These are phyloP conservation scores for Elsinoe necatrix DNA, from an alignment of 2,329 filamentous ascomycete species.

Conservation along the genomic window DNA sequence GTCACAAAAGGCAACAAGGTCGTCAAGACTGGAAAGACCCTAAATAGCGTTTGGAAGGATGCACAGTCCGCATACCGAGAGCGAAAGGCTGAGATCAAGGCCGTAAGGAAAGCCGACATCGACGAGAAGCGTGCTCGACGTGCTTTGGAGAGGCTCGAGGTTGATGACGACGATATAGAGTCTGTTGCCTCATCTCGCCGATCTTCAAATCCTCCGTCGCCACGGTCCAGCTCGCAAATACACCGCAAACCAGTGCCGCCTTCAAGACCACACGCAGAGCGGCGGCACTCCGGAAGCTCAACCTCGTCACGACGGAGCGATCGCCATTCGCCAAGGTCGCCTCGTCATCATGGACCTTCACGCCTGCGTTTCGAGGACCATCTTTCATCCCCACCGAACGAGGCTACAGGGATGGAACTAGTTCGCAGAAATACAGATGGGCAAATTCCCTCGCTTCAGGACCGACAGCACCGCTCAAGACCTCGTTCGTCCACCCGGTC, in stretches of 20 bases:
- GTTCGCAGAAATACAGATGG: conserved; percentile 37
- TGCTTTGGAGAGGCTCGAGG: conserved; percentile 31
- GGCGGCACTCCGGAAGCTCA: conserved; percentile 30
- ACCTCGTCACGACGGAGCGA: conserved; percentile 41
- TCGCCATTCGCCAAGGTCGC: conserved; percentile 12
- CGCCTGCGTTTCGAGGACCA: conserved; percentile 26
- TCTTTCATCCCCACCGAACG: conserved; percentile 24
- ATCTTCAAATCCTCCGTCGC: conserved; percentile 13
- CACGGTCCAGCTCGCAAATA: conserved; percentile 12
- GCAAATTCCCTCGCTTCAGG: conserved; percentile 18
- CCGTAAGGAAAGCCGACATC: conserved; percentile 54
- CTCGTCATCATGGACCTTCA: conserved; percentile 23
- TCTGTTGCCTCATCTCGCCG: conserved; percentile 22
- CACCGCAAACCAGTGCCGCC: conserved; percentile 15
- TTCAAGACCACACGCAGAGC: conserved; percentile 33
- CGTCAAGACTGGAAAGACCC: conserved; percentile 81
- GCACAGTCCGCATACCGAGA: conserved; percentile 81
- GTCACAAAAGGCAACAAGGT: conserved; percentile 88
- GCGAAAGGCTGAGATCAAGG: conserved; percentile 72
- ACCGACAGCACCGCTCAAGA: conserved; percentile 15
- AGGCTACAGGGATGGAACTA: conserved; percentile 28
- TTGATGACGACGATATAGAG: conserved; percentile 28
- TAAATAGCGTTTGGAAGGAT: conserved; percentile 85
- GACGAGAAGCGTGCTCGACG: conserved; percentile 54
- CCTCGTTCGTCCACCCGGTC: conserved; percentile 25